Base-by-base conservation (phyloP, 805 yeast genomes). In the Spathaspora boniae region DNA sequence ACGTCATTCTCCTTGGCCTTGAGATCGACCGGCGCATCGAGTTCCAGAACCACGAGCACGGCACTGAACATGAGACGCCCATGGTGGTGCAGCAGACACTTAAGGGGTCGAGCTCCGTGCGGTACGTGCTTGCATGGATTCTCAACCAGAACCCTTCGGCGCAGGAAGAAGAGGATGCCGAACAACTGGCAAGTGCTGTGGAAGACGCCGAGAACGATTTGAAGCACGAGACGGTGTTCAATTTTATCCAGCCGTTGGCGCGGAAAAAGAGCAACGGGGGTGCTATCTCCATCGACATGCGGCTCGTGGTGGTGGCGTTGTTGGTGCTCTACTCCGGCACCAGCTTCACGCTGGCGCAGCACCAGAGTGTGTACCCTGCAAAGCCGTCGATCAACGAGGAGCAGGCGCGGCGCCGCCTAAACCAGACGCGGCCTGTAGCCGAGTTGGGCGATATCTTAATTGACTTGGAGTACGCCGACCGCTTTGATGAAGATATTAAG, bases 221-320 rank as follows among this genome's bases (percentile, higher is more conserved):
- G 17, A 59, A 68, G 35, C 79, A 76, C 46, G 78, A 78, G 45
- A 68, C 85, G 7, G 61, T 82, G 16, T 54, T 72, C 24, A 69
- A 77, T 36, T 82, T 79, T 49, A 68, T 78, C 66, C 77, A 80
- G 15, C 88, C 89, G 2, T 72, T 77, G 58, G 84, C 81, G 1
- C 62, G 89, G 41, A 71, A 75, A 37, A 51, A 54, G 11, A 54
- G 69, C 15, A 76, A 80, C 15, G 70, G 71, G 34, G 89, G 91
- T 3, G 69, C 82, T 0, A 51, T 82, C 20, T 65, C 59, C 47
- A 69, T 76, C 4, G 86, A 80, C 50, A 68, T 78, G 51, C 64
- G 82, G 45, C 64, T 77, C 33, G 74, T 76, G 38, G 72, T 78
- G 22, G 75, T 80, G 3, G 74, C 80, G 2, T 60, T 80, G 53